Evolutionary conservation across 768 basidiomycete species (phyloP).

Genomic region (Arthromyces matolae): DNA sequence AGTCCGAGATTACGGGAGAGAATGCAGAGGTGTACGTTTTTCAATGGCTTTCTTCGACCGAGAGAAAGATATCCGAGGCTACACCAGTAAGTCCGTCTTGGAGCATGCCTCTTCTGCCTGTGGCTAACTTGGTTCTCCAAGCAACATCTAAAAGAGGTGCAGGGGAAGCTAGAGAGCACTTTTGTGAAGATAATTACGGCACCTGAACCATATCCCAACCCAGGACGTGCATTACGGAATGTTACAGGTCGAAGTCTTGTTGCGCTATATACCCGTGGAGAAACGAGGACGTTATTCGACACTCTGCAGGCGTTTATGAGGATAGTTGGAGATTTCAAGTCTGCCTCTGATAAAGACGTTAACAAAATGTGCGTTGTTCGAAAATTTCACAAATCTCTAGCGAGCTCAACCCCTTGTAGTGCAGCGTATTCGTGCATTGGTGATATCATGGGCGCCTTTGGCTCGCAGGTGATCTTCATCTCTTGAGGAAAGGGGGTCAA

Average conservation of each 20-base stretch:
- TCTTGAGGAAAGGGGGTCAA: background rate
- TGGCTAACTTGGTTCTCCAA: too few species aligned
- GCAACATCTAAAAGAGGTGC: slow-evolving; percentile 65
- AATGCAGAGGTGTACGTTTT: slow-evolving; percentile 81
- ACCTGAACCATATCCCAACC: slow-evolving; percentile 65
- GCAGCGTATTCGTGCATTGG: slow-evolving; percentile 86
- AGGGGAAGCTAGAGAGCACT: slow-evolving; percentile 56
- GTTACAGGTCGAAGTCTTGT: slow-evolving; percentile 76
- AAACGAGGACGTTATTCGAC: slow-evolving; percentile 84
- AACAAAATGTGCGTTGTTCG: slow-evolving; percentile 60
- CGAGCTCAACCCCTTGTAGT: slow-evolving; percentile 42
- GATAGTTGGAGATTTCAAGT: slow-evolving; percentile 69
- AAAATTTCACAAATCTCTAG: background rate
- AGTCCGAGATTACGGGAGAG: slow-evolving; percentile 70
- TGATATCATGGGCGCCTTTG: slow-evolving; percentile 82
- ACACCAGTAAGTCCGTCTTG: slow-evolving; percentile 44
- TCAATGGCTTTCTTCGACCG: slow-evolving; percentile 72
- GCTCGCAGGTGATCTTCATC: slow-evolving; percentile 67
- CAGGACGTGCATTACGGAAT: slow-evolving; percentile 83
- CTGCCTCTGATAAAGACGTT: slow-evolving; percentile 50
- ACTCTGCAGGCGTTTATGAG: slow-evolving; percentile 75
- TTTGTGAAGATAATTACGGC: slow-evolving; percentile 68
- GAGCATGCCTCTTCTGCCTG: background rate
- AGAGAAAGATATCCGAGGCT: slow-evolving; percentile 50
- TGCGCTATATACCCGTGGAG: slow-evolving; percentile 70